Base-by-base conservation (phyloP, 2,329 filamentous ascomycete species). In the Leptographium radiaticola region DNA sequence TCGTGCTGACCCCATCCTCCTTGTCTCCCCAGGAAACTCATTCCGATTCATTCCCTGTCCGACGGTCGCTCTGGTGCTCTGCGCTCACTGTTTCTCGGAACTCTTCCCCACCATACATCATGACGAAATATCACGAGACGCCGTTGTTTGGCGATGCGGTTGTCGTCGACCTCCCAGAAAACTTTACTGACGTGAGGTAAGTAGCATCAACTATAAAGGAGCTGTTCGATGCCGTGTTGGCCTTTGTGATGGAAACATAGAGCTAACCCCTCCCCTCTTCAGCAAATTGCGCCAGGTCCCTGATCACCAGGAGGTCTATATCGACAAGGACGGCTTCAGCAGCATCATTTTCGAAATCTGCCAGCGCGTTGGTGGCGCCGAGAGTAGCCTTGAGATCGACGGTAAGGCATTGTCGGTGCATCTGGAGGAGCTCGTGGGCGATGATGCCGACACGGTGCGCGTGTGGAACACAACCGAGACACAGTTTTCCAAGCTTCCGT, bases 271-370 rank as follows among this genome's bases (percentile, higher is more conserved):
- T 13, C 20, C 20, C 55, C 16, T 25, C 39, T 34, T 46, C 57
- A 88, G 85, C 70, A 77, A 78, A 53, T 76, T 89, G 61, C 82
- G 86, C 59, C 79, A 89, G 69, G 81, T 90, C 6, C 86, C 86
- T 51, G 84, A 91, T 66, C 87, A 94, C 68, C 90, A 97, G 72
- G 91, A 96, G 74, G 86, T 96, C 61, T 95, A 83, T 71, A 84
- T 96, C 63, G 89, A 94, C 66, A 77, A 80, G 59, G 77, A 86
- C 58, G 89, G 89, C 50, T 90, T 90, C 67, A 88, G 87, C 4
- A 89, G 80, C 69, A 83, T 95, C 66, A 90, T 95, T 62, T 79
- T 96, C 68, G 91, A 97, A 63, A 88, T 97, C 63, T 86, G 87
- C 53, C 85, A 96, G 71, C 85, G 87, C 54, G 84, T 95, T 25